These are phyloP conservation scores for Trebouxiophyceae sp. DNA, from an alignment of 163 green algal species.

Conservation along the genomic window DNA sequence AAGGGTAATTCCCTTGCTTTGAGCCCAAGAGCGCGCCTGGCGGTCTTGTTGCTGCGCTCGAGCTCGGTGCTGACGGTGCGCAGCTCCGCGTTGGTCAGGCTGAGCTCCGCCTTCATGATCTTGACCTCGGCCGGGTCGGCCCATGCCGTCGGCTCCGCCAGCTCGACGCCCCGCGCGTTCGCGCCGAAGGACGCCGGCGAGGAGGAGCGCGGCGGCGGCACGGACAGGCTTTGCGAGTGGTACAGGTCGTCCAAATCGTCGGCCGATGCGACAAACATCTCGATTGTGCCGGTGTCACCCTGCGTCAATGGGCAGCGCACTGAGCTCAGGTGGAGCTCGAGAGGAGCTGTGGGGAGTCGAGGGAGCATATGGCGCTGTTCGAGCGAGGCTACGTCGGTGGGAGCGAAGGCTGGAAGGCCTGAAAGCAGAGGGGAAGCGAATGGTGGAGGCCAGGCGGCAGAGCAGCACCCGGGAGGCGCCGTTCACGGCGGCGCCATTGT, in stretches of 20 bases:
- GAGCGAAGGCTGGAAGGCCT: no score
- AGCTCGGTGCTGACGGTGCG: background rate
- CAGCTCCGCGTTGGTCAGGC: background rate
- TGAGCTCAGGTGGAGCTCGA: no score
- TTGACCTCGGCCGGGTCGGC: background rate
- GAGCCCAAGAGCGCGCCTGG: background rate
- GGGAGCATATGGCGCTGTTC: no score
- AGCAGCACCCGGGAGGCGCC: no score
- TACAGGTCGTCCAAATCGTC: background rate
- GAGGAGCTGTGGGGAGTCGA: no score
- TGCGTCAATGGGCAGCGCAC: no score
- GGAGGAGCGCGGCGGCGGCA: background rate
- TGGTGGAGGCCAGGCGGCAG: no score
- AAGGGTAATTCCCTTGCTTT: background rate
- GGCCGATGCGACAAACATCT: slow-evolving; percentile 2
- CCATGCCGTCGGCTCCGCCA: background rate
- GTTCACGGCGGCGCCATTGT: no score
- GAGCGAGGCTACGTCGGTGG: no score
- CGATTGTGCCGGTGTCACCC: no score
- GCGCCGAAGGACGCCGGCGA: background rate
- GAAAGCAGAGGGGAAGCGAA: no score
- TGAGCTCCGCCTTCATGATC: slow-evolving; percentile 2
- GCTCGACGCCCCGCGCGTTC: background rate
- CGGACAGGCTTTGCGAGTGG: background rate
- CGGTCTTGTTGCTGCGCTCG: background rate